phyloP scores from a whole-genome alignment of 2,329 filamentous ascomycete species.

The Apiospora malaysiana region DNA sequence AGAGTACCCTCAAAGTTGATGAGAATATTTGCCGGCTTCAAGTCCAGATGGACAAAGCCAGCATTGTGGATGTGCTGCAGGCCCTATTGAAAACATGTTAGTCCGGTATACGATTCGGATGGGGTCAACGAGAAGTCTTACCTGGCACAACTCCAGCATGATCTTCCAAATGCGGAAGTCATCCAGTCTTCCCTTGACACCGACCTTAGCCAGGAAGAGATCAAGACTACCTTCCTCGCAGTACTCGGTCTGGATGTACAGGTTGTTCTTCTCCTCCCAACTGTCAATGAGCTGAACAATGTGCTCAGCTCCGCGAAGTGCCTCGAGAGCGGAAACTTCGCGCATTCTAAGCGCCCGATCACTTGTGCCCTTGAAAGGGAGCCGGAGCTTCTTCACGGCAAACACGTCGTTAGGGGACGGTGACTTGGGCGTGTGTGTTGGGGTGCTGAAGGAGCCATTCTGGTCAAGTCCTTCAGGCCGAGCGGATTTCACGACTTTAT shows the following conservation, averaged over 20 bases:
- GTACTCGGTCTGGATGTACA: constrained; percentile 98
- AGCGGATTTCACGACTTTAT: constrained; percentile 66
- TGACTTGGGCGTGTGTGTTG: constrained; percentile 58
- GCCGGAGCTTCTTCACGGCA: constrained; percentile 92
- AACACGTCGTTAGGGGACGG: constrained; percentile 69
- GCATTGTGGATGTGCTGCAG: constrained; percentile 88
- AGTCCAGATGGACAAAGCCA: constrained; percentile 83
- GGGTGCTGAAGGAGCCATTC: constrained; percentile 50
- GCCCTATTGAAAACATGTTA: constrained; percentile 60
- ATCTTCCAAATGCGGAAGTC: constrained; percentile 99
- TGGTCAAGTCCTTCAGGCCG: constrained; percentile 48
- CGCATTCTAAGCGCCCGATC: constrained; percentile 85
- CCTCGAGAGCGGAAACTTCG: constrained; percentile 80
- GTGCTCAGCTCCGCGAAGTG: constrained; percentile 82
- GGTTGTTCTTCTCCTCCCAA: constrained; percentile 84
- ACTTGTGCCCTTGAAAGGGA: constrained; percentile 76
- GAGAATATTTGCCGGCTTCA: constrained; percentile 86
- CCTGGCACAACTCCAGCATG: constrained; percentile 81
- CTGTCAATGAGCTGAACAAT: constrained; percentile 82
- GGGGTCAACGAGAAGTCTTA: constrained; percentile 53
- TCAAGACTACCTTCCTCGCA: constrained; percentile 94
- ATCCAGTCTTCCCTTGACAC: constrained; percentile 84
- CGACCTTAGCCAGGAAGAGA: constrained; percentile 81
- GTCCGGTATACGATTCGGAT: constrained; percentile 1
- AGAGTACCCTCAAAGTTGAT: constrained; percentile 81